Conservation (phyloP, 768 basidiomycete species). For the Podaxis sp. region DNA sequence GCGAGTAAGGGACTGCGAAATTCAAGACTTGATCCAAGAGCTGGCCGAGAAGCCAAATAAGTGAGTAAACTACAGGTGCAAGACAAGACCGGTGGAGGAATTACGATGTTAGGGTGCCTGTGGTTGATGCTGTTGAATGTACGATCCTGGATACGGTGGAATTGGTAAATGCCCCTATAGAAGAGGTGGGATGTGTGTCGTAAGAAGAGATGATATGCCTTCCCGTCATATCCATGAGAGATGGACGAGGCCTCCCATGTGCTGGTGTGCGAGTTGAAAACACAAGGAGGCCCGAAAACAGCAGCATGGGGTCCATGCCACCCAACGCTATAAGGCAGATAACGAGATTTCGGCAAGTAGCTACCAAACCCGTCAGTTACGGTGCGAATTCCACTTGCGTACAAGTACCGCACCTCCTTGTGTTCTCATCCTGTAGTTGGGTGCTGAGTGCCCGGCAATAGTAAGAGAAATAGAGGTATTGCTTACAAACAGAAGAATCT, state of each 20-base stretch:
- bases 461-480: too few species aligned
- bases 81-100: background rate
- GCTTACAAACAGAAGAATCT: background rate
- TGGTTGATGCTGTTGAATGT: background rate
- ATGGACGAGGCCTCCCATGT: background rate
- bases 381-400: background rate
- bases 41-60: background rate
- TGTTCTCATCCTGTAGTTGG: background rate
- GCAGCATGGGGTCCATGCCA: conserved; percentile 4
- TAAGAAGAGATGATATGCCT: background rate
- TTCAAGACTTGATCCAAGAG: background rate
- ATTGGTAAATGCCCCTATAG: conserved; percentile 1
- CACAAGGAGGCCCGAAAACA: background rate
- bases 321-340: background rate
- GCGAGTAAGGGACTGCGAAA: background rate
- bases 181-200: background rate
- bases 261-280: background rate
- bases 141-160: conserved; percentile 1
- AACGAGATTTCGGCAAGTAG: background rate
- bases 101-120: background rate
- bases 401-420: background rate
- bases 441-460: background rate
- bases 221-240: background rate
- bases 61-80: background rate
- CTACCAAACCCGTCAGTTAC: background rate